Conservation (phyloP, 768 basidiomycete species). For the Tricholoma terreum region DNA sequence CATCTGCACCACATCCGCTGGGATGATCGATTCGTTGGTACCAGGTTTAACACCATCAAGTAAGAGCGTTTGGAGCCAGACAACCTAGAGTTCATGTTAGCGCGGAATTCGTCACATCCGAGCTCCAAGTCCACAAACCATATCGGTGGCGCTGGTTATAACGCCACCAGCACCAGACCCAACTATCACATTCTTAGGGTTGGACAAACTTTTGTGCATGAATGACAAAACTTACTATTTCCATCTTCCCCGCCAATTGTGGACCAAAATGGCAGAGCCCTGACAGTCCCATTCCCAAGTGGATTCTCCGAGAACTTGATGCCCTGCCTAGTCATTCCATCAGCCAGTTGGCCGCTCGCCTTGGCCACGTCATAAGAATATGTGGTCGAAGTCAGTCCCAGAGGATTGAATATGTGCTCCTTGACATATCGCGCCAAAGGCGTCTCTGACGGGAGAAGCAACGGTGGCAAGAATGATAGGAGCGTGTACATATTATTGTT, state of each 20-base stretch:
- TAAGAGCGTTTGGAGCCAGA: conserved; percentile 26
- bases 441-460: conserved; percentile 19
- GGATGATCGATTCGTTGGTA: conserved; percentile 23
- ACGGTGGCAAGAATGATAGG: conserved; percentile 26
- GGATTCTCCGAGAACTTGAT: conserved; percentile 17
- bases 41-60: conserved; percentile 22
- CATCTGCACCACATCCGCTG: conserved; percentile 18
- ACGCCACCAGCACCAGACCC: conserved; percentile 27
- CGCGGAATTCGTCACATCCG: neutral
- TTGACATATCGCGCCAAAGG: conserved; percentile 29
- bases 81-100: conserved; percentile 8
- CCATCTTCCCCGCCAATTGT: conserved; percentile 21
- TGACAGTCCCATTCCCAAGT: conserved; percentile 14
- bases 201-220: neutral
- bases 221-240: conserved; percentile 16
- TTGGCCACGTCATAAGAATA: conserved; percentile 27
- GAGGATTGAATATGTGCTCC: conserved; percentile 26
- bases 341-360: conserved; percentile 23
- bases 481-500: conserved; percentile 28
- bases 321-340: conserved; percentile 19
- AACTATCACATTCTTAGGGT: conserved; percentile 11
- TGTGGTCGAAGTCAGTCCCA: conserved; percentile 27
- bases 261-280: conserved; percentile 18
- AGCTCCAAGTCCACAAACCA: conserved; percentile 13
- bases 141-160: conserved; percentile 23